Conservation (phyloP, 306 rosid genomes). For the Cyamopsis tetragonoloba region DNA sequence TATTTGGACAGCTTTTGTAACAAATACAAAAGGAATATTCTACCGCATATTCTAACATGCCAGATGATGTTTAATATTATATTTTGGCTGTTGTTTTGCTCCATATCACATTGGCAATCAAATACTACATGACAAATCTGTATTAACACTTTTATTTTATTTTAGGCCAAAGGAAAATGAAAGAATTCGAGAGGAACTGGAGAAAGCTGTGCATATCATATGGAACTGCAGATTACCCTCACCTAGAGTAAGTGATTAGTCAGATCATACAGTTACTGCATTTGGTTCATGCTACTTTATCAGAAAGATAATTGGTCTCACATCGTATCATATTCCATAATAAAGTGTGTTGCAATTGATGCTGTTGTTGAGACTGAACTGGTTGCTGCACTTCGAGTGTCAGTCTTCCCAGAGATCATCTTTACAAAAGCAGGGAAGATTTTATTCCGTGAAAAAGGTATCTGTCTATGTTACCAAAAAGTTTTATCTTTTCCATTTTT, state of each 20-base stretch:
- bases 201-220: slow-evolving; percentile 78
- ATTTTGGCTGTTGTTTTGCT: neutral
- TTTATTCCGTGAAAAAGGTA: slow-evolving; percentile 81
- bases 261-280: slow-evolving; percentile 5
- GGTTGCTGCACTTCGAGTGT: slow-evolving; percentile 64
- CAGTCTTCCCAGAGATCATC: slow-evolving; percentile 74
- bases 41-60: no score
- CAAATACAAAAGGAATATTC: no score
- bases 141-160: neutral
- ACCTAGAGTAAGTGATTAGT: slow-evolving; percentile 75
- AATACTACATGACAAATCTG: neutral
- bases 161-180: slow-evolving; percentile 85
- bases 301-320: neutral
- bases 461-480: neutral
- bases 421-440: slow-evolving; percentile 87
- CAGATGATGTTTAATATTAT: neutral
- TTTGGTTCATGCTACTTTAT: neutral
- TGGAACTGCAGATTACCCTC: slow-evolving; percentile 95
- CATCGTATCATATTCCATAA: slow-evolving; percentile 7
- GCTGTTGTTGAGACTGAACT: slow-evolving; percentile 77
- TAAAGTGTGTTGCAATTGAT: slow-evolving; percentile 82
- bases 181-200: slow-evolving; percentile 56
- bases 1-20: no score
- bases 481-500: neutral
- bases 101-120: neutral